phyloP scores from a whole-genome alignment of 768 basidiomycete species.

The Mycena galopus region DNA sequence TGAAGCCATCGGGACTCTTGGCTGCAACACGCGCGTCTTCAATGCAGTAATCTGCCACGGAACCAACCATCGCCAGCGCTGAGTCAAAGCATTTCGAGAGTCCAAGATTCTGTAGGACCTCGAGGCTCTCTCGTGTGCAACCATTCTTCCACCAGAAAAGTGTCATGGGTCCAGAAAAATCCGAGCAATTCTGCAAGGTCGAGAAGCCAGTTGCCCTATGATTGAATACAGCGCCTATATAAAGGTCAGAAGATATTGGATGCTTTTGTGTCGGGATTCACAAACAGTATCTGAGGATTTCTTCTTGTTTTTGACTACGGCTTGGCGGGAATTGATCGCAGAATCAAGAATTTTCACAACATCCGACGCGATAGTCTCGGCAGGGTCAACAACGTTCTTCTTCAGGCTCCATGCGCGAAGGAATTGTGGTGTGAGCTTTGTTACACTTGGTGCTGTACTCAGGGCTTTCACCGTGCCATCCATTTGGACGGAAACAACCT shows the following conservation, averaged over 20 bases:
- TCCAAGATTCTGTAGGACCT: constrained; percentile 5
- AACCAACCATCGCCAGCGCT: background rate
- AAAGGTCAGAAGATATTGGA: background rate
- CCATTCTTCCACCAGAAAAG: constrained; percentile 19
- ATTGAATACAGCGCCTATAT: constrained; percentile 3
- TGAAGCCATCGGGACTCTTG: background rate
- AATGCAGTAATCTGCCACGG: constrained; percentile 2
- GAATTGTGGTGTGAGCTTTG: background rate
- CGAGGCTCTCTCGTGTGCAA: background rate
- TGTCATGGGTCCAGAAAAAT: constrained; percentile 10
- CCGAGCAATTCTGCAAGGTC: background rate
- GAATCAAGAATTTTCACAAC: background rate
- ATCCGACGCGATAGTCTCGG: background rate
- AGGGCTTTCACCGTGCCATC: background rate
- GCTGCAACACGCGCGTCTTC: background rate
- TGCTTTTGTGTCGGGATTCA: no score
- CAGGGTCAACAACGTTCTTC: background rate
- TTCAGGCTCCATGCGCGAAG: constrained; percentile 11
- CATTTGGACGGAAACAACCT: background rate
- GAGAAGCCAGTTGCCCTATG: background rate
- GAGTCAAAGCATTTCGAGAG: constrained; percentile 15
- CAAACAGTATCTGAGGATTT: background rate
- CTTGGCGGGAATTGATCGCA: background rate
- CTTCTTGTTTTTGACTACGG: background rate
- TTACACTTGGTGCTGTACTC: background rate